Evolutionary conservation across 192 early-diverging fungal species (phyloP).

Genomic region (Backusella parvicylindrica): DNA sequence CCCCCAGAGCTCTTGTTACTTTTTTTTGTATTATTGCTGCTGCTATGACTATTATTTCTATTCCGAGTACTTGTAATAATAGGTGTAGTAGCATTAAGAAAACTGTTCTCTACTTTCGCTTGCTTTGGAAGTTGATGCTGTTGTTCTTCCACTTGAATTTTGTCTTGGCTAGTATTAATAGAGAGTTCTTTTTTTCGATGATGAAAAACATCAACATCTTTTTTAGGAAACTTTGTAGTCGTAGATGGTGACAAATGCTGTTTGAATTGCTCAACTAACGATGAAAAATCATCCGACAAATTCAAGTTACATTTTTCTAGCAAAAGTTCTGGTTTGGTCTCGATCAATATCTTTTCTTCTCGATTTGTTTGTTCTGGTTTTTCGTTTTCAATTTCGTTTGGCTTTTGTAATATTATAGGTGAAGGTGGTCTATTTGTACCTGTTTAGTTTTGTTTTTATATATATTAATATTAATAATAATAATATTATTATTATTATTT

Average conservation of each 20-base stretch:
- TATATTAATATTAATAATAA: no score
- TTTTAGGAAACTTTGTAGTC: neutral
- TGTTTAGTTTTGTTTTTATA: no score
- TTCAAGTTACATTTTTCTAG: slow-evolving; percentile 1
- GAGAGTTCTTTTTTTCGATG: neutral
- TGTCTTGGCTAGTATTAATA: neutral
- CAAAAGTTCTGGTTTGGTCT: neutral
- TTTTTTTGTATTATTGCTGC: neutral
- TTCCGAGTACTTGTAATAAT: neutral
- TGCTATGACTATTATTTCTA: neutral
- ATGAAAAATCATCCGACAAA: slow-evolving; percentile 10
- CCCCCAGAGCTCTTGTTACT: neutral
- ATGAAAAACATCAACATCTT: neutral
- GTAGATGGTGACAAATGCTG: neutral
- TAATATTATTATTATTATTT: neutral
- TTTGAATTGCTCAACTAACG: neutral
- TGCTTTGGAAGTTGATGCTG: neutral
- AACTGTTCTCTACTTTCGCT: neutral
- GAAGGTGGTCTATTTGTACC: neutral
- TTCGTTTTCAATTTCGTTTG: neutral
- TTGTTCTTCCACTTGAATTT: neutral
- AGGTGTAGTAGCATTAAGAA: neutral
- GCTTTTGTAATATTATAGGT: neutral
- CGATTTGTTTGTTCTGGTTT: neutral
- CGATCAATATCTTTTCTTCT: neutral